These are phyloP conservation scores for Sarcomyxa edulis DNA, from an alignment of 768 basidiomycete species.

Conservation along the genomic window DNA sequence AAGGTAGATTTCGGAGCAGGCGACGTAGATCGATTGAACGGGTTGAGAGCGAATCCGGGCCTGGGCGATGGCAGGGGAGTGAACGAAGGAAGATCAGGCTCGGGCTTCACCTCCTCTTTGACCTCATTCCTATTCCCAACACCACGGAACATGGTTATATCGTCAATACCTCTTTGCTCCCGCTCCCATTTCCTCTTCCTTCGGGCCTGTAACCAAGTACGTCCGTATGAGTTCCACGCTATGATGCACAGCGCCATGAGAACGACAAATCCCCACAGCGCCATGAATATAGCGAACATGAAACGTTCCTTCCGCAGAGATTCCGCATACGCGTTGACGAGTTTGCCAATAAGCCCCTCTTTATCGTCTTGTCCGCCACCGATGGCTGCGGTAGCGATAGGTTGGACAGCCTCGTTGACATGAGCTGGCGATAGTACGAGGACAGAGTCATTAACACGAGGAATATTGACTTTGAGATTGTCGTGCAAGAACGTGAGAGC, in stretches of 20 bases:
- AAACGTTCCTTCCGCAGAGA: constrained; percentile 76
- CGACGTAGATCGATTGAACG: constrained; percentile 4
- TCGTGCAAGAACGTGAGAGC: constrained; percentile 90
- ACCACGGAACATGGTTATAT: constrained; percentile 28
- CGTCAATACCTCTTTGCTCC: constrained; percentile 48
- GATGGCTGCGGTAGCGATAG: constrained; percentile 81
- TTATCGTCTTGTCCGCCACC: constrained; percentile 47
- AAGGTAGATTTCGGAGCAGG: constrained; percentile 20
- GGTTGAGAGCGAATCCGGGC: constrained; percentile 18
- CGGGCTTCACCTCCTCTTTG: constrained; percentile 20
- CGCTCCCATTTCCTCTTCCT: constrained; percentile 44
- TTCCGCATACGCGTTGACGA: constrained; percentile 69
- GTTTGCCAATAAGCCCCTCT: constrained; percentile 61
- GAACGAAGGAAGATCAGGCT: constrained; percentile 36
- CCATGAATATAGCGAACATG: constrained; percentile 81
- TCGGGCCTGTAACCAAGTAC: constrained; percentile 37
- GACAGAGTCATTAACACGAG: constrained; percentile 66
- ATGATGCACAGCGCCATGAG: constrained; percentile 70
- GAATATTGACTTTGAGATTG: constrained; percentile 78
- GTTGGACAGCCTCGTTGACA: constrained; percentile 70
- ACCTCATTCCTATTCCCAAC: constrained; percentile 6
- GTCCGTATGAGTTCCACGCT: constrained; percentile 67
- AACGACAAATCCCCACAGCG: constrained; percentile 78
- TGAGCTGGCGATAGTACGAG: constrained; percentile 71
- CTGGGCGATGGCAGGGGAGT: constrained; percentile 44